Percentiles rank a stretch among this genome's conserved stretches.
Evolutionary conservation across 768 basidiomycete species (phyloP).

Genomic region (Peribolospora kevripleyi): DNA sequence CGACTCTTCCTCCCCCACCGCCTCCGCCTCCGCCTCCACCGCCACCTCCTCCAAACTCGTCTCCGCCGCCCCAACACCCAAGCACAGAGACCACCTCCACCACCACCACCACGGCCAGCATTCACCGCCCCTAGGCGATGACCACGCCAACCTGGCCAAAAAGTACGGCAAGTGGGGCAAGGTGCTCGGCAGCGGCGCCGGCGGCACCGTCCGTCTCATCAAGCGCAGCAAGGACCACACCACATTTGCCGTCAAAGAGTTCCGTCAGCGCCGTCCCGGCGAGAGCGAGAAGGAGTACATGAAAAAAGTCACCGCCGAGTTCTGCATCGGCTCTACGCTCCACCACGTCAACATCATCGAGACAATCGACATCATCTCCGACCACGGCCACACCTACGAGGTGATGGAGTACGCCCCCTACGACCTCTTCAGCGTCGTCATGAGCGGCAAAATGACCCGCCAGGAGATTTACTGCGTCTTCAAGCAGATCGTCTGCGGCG

Average conservation of each 20-base stretch:
- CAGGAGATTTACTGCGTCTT: constrained; percentile 98
- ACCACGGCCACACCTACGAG: constrained; percentile 97
- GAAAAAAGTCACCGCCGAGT: constrained; percentile 98
- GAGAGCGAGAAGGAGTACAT: constrained; percentile 94
- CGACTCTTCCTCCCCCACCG: background rate
- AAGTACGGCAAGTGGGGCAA: constrained; percentile 99
- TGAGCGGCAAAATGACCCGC: constrained; percentile 95
- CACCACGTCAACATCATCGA: constrained; percentile 92
- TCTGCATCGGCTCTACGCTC: constrained; percentile 62
- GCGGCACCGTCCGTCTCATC: constrained; percentile 93
- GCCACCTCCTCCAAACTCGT: constrained; percentile 2
- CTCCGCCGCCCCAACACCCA: constrained; percentile 1
- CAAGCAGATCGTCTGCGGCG: constrained; percentile 91
- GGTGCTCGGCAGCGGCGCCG: constrained; percentile 81
- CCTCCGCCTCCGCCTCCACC: constrained; percentile 1
- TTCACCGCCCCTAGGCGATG: constrained; percentile 49
- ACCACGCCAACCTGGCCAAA: constrained; percentile 78
- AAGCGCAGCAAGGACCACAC: constrained; percentile 27
- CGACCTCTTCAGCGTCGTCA: constrained; percentile 96
- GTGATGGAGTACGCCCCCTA: constrained; percentile 99
- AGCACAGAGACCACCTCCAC: constrained; percentile 14
- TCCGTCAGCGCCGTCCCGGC: constrained; percentile 62
- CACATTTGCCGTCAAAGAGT: constrained; percentile 93
- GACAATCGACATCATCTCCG: constrained; percentile 91
- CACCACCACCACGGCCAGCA: constrained; percentile 21